Conservation (phyloP, 768 basidiomycete genomes). For the Suillus americanus region DNA sequence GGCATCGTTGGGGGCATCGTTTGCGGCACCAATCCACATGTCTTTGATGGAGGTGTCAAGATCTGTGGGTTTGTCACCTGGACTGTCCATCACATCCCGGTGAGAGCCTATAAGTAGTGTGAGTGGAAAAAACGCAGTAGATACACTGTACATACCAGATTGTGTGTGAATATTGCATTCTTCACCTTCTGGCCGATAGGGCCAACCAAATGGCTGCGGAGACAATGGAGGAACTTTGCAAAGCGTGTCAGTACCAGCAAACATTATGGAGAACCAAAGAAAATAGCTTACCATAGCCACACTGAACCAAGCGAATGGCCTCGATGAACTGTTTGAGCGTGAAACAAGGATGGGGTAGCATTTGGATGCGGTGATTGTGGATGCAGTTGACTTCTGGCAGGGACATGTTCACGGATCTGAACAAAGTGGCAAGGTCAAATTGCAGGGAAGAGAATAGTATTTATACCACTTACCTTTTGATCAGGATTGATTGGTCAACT, state of each 20-base stretch:
- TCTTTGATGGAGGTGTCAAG: background rate
- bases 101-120: background rate
- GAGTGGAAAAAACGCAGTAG: background rate
- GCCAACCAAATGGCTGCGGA: background rate
- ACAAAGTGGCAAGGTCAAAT: too few relatives aligned
- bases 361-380: too few relatives aligned
- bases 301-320: background rate
- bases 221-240: background rate
- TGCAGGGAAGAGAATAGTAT: background rate
- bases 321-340: background rate
- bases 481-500: background rate
- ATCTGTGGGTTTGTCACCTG: background rate
- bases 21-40: background rate
- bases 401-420: too few relatives aligned
- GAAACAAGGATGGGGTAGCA: too few relatives aligned
- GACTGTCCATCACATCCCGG: background rate
- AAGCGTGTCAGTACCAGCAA: background rate
- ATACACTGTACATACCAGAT: background rate
- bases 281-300: background rate
- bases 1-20: too few relatives aligned
- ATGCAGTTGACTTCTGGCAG: too few relatives aligned
- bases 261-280: background rate
- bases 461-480: background rate
- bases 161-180: background rate
- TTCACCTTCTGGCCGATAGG: background rate